phyloP scores from a whole-genome alignment of 306 rosid species.

The Abrus precatorius region DNA sequence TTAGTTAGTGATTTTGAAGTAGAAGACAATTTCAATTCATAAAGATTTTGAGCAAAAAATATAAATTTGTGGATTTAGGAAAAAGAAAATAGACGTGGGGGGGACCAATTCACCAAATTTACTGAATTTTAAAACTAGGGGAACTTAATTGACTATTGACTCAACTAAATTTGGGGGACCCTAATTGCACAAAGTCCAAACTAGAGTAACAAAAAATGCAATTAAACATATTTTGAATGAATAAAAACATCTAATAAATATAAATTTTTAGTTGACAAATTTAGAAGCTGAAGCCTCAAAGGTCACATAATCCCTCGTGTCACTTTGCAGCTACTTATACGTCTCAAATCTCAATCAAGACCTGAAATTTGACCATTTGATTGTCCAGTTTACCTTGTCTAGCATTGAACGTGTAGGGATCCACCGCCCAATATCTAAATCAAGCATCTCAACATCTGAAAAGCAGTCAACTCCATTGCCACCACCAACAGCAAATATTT shows the following conservation, averaged over 20 bases:
- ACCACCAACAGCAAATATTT: constrained; percentile 87
- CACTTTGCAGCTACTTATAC: constrained; percentile 28
- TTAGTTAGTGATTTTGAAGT: no score
- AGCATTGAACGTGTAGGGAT: constrained; percentile 78
- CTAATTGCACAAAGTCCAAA: no score
- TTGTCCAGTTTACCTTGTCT: constrained; percentile 66
- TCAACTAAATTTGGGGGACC: no score
- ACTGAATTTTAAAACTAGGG: no score
- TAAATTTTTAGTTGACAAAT: constrained; percentile 10
- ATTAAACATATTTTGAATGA: background rate
- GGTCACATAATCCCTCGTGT: background rate
- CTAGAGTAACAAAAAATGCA: no score
- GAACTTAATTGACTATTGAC: no score
- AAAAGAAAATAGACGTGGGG: no score
- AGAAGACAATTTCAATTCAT: no score
- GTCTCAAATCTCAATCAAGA: constrained; percentile 39
- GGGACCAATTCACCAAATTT: no score
- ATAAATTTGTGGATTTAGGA: no score
- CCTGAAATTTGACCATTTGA: constrained; percentile 34
- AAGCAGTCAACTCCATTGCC: constrained; percentile 77
- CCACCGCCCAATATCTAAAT: constrained; percentile 87
- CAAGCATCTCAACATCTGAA: constrained; percentile 92
- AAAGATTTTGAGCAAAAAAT: no score
- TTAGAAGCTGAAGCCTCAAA: constrained; percentile 43
- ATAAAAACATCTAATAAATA: background rate